Base-by-base conservation (phyloP, 345 rosid genomes). In the Arabidopsis suecica region DNA sequence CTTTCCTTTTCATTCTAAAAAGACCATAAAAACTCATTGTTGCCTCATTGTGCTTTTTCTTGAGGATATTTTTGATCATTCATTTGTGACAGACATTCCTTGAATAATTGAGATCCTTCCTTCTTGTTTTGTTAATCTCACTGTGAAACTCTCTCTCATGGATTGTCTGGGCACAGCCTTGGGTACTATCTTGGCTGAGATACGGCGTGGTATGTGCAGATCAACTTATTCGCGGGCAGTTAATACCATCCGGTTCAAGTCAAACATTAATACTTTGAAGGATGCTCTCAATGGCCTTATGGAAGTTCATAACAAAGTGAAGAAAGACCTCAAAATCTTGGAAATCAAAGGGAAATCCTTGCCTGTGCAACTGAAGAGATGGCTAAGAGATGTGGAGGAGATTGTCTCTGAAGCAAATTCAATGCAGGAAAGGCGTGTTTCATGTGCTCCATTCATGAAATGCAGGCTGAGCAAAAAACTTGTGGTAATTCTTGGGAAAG, bases 171-270 rank as follows among this genome's bases (percentile, higher is more conserved):
- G 61, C 16, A 3, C 81, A 56, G 12, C 63, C 50, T 47, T 77
- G 63, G 75, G 75, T 51, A 8, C 84, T 40, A 3, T 65, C 18
- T 75, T 73, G 45, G 49, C 75, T 63, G 84, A 77, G 60, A 45
- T 48, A 2, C 69, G 72, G 34, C 70, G 47, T 42, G 22, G 18
- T 73, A 45, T 73, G 40, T 73, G 66, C 71, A 75, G 61, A 28
- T 69, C 81, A 61, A 34, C 79, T 59, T 81, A 56, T 69, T 58
- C 65, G 28, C 60, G 71, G 14, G 56, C 66, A 30, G 37, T 18
- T 28, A 11, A 57, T 56, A 45, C 61, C 25, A 59, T 73, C 48
- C 69, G 65, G 60, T 68, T 81, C 69, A 70, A 81, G 48, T 77
- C 83, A 34, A 77, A 81, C 70, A 33, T 68, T 56, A 37, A 34